Evolutionary conservation across 139 green algal species (phyloP).

Genomic region (Coccomyxa sp.): DNA sequence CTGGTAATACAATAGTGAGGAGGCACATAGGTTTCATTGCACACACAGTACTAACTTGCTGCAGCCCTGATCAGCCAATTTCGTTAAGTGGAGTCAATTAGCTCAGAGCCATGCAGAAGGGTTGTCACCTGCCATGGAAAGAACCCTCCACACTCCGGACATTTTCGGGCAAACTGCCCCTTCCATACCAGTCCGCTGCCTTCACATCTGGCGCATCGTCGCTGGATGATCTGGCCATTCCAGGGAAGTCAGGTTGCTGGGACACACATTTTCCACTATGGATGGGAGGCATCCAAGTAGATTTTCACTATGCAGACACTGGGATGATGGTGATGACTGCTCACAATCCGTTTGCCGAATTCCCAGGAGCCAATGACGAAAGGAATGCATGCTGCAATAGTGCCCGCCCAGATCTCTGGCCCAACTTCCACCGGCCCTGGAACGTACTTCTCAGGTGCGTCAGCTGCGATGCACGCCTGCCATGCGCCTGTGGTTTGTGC

Average conservation of each 20-base stretch:
- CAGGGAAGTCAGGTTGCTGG: not conserved
- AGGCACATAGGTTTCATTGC: not conserved
- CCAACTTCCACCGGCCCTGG: constrained; percentile 18
- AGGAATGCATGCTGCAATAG: constrained; percentile 61
- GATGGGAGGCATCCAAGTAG: too few relatives aligned
- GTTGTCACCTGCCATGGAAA: constrained; percentile 67
- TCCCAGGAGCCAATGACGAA: constrained; percentile 77
- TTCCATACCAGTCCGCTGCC: constrained; percentile 66
- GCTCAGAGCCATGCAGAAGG: not conserved
- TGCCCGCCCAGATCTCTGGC: constrained; percentile 68
- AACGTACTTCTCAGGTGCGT: not conserved
- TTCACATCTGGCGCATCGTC: constrained; percentile 61
- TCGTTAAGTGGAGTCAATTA: not conserved
- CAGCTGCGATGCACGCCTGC: not conserved
- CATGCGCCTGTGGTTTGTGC: not conserved
- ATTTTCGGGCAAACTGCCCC: constrained; percentile 45
- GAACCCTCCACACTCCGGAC: constrained; percentile 75
- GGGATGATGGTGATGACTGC: not conserved
- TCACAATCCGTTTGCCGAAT: constrained; percentile 83
- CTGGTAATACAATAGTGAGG: not conserved
- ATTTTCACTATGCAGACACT: too few relatives aligned
- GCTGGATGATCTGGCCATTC: constrained; percentile 66
- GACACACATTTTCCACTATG: too few relatives aligned
- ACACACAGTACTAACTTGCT: not conserved
- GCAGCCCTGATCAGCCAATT: not conserved